Evolutionary conservation across 441 rosid genomes (phyloP).

Genomic region (Metrosideros polymorpha): DNA sequence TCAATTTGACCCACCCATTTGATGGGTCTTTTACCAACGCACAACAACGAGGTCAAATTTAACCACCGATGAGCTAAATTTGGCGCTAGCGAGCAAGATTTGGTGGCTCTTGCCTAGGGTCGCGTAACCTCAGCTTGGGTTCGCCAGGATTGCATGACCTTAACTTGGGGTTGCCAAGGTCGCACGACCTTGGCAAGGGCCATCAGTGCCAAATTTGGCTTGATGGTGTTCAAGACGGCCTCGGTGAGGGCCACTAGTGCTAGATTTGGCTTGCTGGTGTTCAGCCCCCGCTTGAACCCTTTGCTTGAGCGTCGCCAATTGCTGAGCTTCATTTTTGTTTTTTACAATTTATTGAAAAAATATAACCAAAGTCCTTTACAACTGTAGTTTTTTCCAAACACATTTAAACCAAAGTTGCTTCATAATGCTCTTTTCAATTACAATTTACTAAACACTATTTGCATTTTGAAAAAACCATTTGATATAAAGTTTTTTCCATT

Average conservation of each 20-base stretch:
- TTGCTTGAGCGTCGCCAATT: fast-evolving
- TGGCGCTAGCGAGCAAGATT: too few species aligned
- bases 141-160: too few species aligned
- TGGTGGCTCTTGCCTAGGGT: fast-evolving
- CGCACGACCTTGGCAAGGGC: fast-evolving
- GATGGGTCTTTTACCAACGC: too few species aligned
- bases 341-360: not conserved
- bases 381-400: not conserved
- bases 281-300: not conserved
- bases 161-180: not conserved
- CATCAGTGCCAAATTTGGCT: fast-evolving
- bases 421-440: not conserved
- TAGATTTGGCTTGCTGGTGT: not conserved
- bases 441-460: not conserved
- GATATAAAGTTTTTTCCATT: too few species aligned
- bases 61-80: not conserved
- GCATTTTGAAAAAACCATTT: too few species aligned
- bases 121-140: not conserved
- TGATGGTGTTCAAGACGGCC: not conserved
- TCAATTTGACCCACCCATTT: too few species aligned
- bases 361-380: not conserved
- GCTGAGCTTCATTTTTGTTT: not conserved
- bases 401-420: not conserved
- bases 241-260: fast-evolving
- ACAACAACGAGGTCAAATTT: not conserved